Base-by-base conservation (phyloP, 2,329 filamentous ascomycete genomes). In the Phialophora chinensis region DNA sequence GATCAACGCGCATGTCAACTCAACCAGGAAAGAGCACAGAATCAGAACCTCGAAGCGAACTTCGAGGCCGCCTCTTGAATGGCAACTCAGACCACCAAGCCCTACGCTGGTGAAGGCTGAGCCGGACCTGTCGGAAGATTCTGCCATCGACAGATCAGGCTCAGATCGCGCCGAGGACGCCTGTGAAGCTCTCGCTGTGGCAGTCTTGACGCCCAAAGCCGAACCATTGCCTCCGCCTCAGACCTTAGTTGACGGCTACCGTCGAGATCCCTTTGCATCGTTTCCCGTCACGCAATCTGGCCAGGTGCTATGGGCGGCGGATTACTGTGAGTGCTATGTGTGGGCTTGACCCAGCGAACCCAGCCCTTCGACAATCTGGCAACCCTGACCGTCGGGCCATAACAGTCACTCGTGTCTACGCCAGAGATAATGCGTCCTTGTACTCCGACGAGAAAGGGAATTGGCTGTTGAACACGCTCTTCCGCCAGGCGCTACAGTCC, bases 231-330 rank as follows among this genome's bases (percentile, higher is more conserved):
- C 49, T 53, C 12, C 10, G 4, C 49, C 20, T 27, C 20, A 25
- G 27, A 53, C 49, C 20, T 8, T n/a, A 5, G 6, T 53, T 53
- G 49, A 25, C 20, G 23, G 49, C 27, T 25, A 27, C 14, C 8
- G 49, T 53, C 49, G 49, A 11, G 49, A 53, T n/a, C 49, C 49
- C 49, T 53, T 53, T 53, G 23, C 49, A 11, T 27, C 49, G 20
- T 53, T 25, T 27, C 49, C 49, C 5, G 49, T 53, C 49, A 12
- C 20, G 27, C 49, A 53, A 12, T 53, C 49, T 17, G 27, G 27
- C 2, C 49, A 53, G 8, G 27, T 17, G 27, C 23, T 53, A n/a
- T 53, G 49, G 20, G 49, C 49, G 3, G 49, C 27, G 10, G 49
- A 53, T 53, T 53, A 53, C 49, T 53, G 49, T 53, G 49, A 52